These are phyloP conservation scores for Mycena maculata DNA, from an alignment of 768 basidiomycete species.

Conservation along the genomic window DNA sequence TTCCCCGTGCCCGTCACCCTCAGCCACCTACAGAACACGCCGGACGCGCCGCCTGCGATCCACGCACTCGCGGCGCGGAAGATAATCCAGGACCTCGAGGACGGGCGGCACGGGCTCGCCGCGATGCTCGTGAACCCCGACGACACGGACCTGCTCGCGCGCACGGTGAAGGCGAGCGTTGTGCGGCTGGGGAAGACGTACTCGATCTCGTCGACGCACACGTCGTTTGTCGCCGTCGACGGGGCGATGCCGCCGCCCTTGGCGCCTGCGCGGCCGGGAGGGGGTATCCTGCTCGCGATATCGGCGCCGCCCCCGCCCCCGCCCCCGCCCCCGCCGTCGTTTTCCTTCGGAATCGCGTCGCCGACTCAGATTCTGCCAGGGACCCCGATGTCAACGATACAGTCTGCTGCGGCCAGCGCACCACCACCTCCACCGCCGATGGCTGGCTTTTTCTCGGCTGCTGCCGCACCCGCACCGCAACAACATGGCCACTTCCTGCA, in stretches of 20 bases:
- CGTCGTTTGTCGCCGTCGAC: constrained; percentile 34
- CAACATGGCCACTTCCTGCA: too few species aligned
- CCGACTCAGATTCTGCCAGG: too few species aligned
- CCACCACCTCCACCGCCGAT: too few species aligned
- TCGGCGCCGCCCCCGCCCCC: too few species aligned
- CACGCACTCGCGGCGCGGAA: constrained; percentile 32
- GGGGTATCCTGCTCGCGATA: too few species aligned
- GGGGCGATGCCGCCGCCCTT: neutral
- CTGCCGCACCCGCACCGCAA: too few species aligned
- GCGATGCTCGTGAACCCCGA: constrained; percentile 11
- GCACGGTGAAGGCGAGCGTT: constrained; percentile 28
- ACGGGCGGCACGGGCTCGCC: constrained; percentile 23
- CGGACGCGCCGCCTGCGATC: constrained; percentile 23
- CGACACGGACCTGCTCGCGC: constrained; percentile 13
- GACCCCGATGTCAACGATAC: too few species aligned
- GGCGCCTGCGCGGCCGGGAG: too few species aligned
- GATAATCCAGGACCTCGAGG: constrained; percentile 33
- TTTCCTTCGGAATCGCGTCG: too few species aligned
- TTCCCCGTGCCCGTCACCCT: constrained; percentile 27
- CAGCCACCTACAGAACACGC: constrained; percentile 25
- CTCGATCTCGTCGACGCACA: constrained; percentile 27
- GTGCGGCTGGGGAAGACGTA: constrained; percentile 30
- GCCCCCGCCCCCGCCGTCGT: too few species aligned
- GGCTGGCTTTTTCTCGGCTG: too few species aligned
- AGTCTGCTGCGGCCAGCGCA: too few species aligned